Conservation (phyloP, 371 early-diverging fungal species). For the Mortierella sp. region DNA sequence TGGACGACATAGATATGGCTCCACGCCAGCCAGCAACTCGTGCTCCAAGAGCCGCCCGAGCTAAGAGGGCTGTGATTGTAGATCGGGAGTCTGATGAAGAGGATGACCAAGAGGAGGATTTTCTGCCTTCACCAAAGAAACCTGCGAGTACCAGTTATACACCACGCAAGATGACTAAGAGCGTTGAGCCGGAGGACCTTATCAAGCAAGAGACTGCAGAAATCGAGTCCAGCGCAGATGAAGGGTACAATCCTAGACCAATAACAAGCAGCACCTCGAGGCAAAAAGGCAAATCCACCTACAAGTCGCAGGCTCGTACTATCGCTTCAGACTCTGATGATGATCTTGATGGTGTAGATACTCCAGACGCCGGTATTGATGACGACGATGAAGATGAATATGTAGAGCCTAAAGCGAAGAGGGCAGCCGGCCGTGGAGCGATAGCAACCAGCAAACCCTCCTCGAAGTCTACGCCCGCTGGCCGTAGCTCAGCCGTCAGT, state of each 20-base stretch:
- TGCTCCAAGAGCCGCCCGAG: constrained; percentile 43
- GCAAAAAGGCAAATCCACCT: constrained; percentile 30
- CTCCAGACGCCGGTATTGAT: neutral
- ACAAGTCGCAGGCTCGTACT: constrained; percentile 22
- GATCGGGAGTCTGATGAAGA: constrained; percentile 39
- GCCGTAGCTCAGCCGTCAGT: constrained; percentile 20
- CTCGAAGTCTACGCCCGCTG: constrained; percentile 8
- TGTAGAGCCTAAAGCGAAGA: constrained; percentile 28
- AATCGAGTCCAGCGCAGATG: constrained; percentile 13
- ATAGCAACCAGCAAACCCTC: neutral
- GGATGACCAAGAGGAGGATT: constrained; percentile 39
- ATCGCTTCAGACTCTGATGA: constrained; percentile 28
- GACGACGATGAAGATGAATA: constrained; percentile 35
- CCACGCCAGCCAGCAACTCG: constrained; percentile 30
- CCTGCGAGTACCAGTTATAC: neutral
- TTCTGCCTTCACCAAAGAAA: constrained; percentile 32
- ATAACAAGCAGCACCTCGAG: neutral
- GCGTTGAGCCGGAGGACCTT: constrained; percentile 18
- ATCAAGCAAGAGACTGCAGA: constrained; percentile 8
- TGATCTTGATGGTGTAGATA: neutral
- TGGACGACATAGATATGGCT: constrained; percentile 29
- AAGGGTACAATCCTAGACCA: constrained; percentile 19
- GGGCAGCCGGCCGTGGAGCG: neutral
- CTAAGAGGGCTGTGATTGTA: constrained; percentile 40
- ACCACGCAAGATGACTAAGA: constrained; percentile 37